These are phyloP conservation scores for Simplicillium aogashimaense DNA, from an alignment of 2,329 filamentous ascomycete genomes.

Conservation along the genomic window DNA sequence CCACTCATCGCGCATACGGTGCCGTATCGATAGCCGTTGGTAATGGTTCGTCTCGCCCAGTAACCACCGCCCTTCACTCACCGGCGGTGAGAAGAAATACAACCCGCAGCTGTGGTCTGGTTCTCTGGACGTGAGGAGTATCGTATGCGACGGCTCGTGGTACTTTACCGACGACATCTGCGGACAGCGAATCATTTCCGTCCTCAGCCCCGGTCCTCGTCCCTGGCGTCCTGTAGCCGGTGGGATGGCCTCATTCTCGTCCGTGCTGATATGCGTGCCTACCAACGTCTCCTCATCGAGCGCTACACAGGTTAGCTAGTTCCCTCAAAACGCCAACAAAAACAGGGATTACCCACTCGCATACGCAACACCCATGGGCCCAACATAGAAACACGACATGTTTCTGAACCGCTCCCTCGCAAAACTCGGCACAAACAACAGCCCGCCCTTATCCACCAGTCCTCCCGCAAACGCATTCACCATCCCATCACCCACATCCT, in stretches of 20 bases:
- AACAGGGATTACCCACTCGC: constrained; percentile 25
- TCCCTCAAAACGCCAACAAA: constrained; percentile 3
- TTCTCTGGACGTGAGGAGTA: constrained; percentile 31
- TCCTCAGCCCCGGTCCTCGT: constrained; percentile 11
- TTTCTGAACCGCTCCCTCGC: constrained; percentile 18
- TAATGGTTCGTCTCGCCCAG: constrained; percentile 23
- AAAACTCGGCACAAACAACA: constrained; percentile 22
- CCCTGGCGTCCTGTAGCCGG: constrained; percentile 8
- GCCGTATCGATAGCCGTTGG: constrained; percentile 18
- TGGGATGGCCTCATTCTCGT: constrained; percentile 22
- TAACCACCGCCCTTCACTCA: constrained; percentile 23
- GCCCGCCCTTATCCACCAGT: constrained; percentile 26
- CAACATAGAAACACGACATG: constrained; percentile 30
- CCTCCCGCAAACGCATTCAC: constrained; percentile 28
- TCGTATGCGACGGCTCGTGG: constrained; percentile 27
- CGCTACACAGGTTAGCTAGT: constrained; percentile 15
- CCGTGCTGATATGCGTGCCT: constrained; percentile 31
- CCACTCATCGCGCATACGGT: constrained; percentile 16
- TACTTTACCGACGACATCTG: constrained; percentile 38
- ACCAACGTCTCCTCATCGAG: constrained; percentile 23
- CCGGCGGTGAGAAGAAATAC: constrained; percentile 26
- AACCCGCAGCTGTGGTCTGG: constrained; percentile 21
- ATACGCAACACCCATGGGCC: constrained; percentile 31
- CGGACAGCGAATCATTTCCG: constrained; percentile 26
- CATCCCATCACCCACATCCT: constrained; percentile 12